Percentiles rank a stretch among this genome's conserved stretches.
Conservation (phyloP, 2,329 filamentous ascomycete genomes). For the Zymoseptoria pseudotritici region DNA sequence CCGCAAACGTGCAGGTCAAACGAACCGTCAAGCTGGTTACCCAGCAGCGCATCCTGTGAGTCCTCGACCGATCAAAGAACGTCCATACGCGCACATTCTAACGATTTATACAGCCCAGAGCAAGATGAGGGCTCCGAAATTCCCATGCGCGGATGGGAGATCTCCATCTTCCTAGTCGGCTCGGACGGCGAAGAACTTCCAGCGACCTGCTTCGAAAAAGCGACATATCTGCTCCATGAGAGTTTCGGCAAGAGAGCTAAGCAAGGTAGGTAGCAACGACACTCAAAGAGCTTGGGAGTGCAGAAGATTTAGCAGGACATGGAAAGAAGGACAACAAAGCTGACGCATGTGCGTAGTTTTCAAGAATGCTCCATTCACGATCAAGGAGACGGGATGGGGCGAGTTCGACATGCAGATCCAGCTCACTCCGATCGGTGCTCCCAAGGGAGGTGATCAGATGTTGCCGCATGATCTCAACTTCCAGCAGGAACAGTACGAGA, state of each 20-base stretch:
- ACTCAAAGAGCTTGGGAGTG: conserved; percentile 30
- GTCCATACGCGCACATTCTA: conserved; percentile 7
- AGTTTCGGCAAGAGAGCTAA: conserved; percentile 75
- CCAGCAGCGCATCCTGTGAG: conserved; percentile 81
- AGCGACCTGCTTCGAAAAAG: conserved; percentile 84
- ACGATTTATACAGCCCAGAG: conserved; percentile 54
- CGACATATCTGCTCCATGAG: conserved; percentile 85
- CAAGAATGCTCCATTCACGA: conserved; percentile 77
- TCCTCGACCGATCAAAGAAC: conserved; percentile 1
- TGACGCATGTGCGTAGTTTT: conserved; percentile 45
- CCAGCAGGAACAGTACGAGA: conserved; percentile 70
- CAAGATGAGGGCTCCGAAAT: conserved; percentile 77
- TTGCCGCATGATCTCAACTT: conserved; percentile 92
- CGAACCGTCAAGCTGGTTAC: conserved; percentile 89
- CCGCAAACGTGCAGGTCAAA: conserved; percentile 42
- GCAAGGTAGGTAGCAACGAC: conserved; percentile 41
- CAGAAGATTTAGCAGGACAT: not conserved
- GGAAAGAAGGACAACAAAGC: not conserved
- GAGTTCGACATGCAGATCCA: conserved; percentile 94
- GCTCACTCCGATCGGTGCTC: conserved; percentile 59
- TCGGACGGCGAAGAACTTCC: conserved; percentile 77
- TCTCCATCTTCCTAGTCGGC: conserved; percentile 76
- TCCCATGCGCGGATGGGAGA: conserved; percentile 87
- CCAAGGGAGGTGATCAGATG: conserved; percentile 75
- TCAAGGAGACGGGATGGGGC: conserved; percentile 93